These are phyloP conservation scores for Amylocarpus encephaloides DNA, from an alignment of 2,329 filamentous ascomycete species.

Conservation along the genomic window DNA sequence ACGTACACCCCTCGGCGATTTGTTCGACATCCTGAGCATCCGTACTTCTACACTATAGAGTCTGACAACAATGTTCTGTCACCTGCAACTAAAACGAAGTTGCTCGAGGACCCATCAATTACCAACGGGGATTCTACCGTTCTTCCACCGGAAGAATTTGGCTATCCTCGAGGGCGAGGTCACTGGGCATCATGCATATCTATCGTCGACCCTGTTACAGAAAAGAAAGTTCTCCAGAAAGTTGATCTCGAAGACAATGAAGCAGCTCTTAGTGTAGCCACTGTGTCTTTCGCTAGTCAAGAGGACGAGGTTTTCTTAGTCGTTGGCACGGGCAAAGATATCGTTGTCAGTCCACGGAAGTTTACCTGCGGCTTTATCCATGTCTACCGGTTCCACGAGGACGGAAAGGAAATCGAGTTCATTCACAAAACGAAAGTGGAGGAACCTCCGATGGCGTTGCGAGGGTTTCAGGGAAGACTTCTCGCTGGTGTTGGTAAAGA, in stretches of 20 bases:
- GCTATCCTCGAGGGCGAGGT: conserved; percentile 73
- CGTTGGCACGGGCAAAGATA: conserved; percentile 88
- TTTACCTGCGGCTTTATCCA: conserved; percentile 80
- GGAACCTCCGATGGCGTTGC: conserved; percentile 79
- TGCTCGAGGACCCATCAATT: conserved; percentile 64
- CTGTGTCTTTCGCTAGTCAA: conserved; percentile 81
- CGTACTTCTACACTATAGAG: conserved; percentile 90
- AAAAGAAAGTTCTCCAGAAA: conserved; percentile 68
- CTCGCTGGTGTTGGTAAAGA: conserved; percentile 79
- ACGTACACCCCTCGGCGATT: conserved; percentile 87
- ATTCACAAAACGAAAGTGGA: conserved; percentile 95
- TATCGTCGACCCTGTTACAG: conserved; percentile 73
- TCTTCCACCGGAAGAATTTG: conserved; percentile 76
- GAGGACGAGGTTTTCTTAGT: conserved; percentile 87
- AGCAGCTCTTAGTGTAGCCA: conserved; percentile 77
- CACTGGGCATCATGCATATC: conserved; percentile 97
- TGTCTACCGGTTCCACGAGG: conserved; percentile 82
- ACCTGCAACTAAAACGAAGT: conserved; percentile 65
- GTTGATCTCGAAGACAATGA: conserved; percentile 86
- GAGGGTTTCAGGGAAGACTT: conserved; percentile 87
- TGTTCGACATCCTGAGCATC: conserved; percentile 78
- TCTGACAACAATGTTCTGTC: conserved; percentile 88
- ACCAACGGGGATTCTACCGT: conserved; percentile 67
- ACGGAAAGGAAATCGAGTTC: conserved; percentile 84
- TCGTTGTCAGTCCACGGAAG: conserved; percentile 69